These are phyloP conservation scores for Pseudogymnoascus sp. DNA, from an alignment of 2,329 filamentous ascomycete species.

Conservation along the genomic window DNA sequence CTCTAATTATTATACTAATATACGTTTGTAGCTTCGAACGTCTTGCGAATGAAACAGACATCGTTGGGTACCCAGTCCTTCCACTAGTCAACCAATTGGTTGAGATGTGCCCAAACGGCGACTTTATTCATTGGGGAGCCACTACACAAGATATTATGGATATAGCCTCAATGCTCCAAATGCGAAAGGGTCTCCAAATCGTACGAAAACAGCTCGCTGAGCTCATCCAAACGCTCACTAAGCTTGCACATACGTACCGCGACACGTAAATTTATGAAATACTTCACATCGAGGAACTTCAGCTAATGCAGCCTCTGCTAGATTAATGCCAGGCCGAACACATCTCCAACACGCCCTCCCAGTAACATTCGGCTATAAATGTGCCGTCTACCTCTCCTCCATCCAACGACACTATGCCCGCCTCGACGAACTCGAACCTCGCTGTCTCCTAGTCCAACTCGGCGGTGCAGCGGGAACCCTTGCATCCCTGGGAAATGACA, in stretches of 20 bases:
- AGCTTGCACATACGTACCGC: slow-evolving; percentile 24
- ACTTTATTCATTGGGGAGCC: slow-evolving; percentile 51
- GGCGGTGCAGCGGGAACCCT: slow-evolving; percentile 48
- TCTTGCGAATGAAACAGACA: slow-evolving; percentile 33
- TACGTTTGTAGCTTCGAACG: not conserved
- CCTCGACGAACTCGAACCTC: slow-evolving; percentile 37
- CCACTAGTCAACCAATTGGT: slow-evolving; percentile 42
- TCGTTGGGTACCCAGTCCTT: slow-evolving; percentile 46
- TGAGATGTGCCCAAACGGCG: slow-evolving; percentile 22
- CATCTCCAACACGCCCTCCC: slow-evolving; percentile 50
- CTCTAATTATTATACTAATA: not conserved
- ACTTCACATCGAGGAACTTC: not conserved
- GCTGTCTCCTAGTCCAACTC: slow-evolving; percentile 45
- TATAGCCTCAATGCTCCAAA: slow-evolving; percentile 44
- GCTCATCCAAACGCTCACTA: slow-evolving; percentile 36
- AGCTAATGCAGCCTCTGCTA: not conserved
- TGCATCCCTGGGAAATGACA: slow-evolving; percentile 42
- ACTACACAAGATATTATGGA: slow-evolving; percentile 54
- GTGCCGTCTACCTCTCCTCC: slow-evolving; percentile 44
- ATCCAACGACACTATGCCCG: slow-evolving; percentile 41
- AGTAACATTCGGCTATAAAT: slow-evolving; percentile 50
- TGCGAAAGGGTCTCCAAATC: slow-evolving; percentile 41
- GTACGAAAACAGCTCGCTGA: slow-evolving; percentile 38
- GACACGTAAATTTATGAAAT: not conserved
- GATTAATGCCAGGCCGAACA: slow-evolving; percentile 45